These are phyloP conservation scores for Straminergon stramineum DNA, from an alignment of 225 moss, liverwort and hornwort genomes.

Conservation along the genomic window DNA sequence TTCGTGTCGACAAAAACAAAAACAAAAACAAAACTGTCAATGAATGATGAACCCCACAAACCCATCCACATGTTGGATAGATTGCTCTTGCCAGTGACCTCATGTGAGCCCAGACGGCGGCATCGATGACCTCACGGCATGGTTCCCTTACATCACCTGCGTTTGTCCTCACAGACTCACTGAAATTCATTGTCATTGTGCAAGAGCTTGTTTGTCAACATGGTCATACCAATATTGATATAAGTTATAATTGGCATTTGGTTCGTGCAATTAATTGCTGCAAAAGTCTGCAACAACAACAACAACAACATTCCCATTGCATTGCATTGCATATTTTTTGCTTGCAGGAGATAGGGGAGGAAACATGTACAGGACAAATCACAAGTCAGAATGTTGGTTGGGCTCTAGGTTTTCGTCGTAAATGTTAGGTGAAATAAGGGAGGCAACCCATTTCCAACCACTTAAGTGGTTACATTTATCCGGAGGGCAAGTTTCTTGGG, in stretches of 20 bases:
- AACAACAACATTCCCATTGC: neutral
- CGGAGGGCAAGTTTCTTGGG: too few relatives aligned
- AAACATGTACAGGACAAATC: neutral
- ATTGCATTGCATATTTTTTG: neutral
- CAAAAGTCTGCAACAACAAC: neutral
- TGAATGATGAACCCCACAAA: neutral
- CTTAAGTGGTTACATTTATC: too few relatives aligned
- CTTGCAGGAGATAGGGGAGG: neutral
- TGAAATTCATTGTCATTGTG: too few relatives aligned
- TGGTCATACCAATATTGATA: neutral
- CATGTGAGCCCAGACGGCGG: neutral
- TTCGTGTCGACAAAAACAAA: too few relatives aligned
- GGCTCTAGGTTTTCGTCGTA: neutral
- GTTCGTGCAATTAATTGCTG: neutral
- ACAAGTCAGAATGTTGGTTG: neutral
- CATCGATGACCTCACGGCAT: neutral
- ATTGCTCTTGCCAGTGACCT: neutral
- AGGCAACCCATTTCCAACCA: too few relatives aligned
- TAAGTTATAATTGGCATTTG: neutral
- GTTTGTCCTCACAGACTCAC: neutral
- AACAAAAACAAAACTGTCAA: neutral
- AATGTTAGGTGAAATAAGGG: too few relatives aligned
- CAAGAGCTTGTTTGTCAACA: neutral
- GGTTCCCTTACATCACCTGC: neutral
- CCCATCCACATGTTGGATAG: neutral